These are phyloP conservation scores for Martensiomyces pterosporus DNA, from an alignment of 192 early-diverging fungal genomes.

Conservation along the genomic window DNA sequence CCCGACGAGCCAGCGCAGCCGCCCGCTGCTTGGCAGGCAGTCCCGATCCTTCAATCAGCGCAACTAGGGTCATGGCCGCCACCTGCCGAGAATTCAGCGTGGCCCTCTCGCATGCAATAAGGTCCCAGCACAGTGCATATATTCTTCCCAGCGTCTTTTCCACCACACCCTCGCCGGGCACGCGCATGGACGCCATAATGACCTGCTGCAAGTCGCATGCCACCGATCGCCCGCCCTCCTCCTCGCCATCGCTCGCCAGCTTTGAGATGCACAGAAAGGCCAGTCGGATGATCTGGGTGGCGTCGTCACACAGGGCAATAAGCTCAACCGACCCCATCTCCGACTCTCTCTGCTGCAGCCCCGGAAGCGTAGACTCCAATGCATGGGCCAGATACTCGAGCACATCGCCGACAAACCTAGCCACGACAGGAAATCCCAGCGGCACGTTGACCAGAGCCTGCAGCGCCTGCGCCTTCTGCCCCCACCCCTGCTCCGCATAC, in stretches of 20 bases:
- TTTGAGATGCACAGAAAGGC: slow-evolving; percentile 38
- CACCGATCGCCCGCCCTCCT: not conserved
- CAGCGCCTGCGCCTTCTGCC: slow-evolving; percentile 31
- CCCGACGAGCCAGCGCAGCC: slow-evolving; percentile 12
- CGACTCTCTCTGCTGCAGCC: slow-evolving; percentile 5
- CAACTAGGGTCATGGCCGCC: slow-evolving; percentile 38
- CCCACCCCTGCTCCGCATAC: slow-evolving; percentile 18
- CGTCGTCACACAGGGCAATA: slow-evolving; percentile 27
- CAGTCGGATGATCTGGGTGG: slow-evolving; percentile 34
- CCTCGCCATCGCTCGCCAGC: slow-evolving; percentile 9
- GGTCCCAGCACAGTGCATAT: slow-evolving; percentile 29
- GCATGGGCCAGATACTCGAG: slow-evolving; percentile 17
- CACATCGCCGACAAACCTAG: slow-evolving; percentile 25
- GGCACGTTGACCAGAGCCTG: slow-evolving; percentile 29
- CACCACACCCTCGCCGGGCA: slow-evolving; percentile 17
- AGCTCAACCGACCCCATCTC: slow-evolving; percentile 32
- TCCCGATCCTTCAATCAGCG: slow-evolving; percentile 38
- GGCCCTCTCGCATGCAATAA: slow-evolving; percentile 27
- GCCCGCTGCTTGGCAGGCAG: slow-evolving; percentile 12
- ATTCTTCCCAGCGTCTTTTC: slow-evolving; percentile 20
- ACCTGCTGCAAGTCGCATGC: slow-evolving; percentile 8
- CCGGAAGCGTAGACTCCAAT: slow-evolving; percentile 12
- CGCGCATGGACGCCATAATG: slow-evolving; percentile 32
- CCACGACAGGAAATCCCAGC: slow-evolving; percentile 20
- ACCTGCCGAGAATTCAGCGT: slow-evolving; percentile 41